These are phyloP conservation scores for Thermoascus crustaceus DNA, from an alignment of 2,329 filamentous ascomycete species.

Conservation along the genomic window DNA sequence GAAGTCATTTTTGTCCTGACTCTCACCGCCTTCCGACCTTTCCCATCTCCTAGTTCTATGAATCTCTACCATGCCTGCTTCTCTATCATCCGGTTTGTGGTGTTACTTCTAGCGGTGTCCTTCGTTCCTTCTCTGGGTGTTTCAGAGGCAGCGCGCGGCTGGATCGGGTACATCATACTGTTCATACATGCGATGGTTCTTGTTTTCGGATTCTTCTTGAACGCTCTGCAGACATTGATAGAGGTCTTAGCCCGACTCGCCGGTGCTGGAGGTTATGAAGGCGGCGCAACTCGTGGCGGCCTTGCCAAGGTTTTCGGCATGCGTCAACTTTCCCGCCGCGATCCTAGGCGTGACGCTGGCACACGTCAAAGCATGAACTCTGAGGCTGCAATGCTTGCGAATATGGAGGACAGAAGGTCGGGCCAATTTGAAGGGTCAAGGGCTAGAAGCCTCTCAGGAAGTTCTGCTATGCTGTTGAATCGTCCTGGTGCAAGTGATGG, in stretches of 20 bases:
- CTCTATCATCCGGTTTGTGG: constrained; percentile 65
- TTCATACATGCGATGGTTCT: constrained; percentile 77
- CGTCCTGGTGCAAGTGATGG: constrained; percentile 38
- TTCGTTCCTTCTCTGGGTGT: constrained; percentile 80
- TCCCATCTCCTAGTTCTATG: constrained; percentile 89
- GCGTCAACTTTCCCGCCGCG: constrained; percentile 72
- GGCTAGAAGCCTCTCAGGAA: constrained; percentile 53
- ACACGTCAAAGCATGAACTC: constrained; percentile 76
- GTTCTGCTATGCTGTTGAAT: constrained; percentile 54
- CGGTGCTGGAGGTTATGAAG: constrained; percentile 71
- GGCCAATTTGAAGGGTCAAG: constrained; percentile 46
- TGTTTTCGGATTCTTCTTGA: constrained; percentile 86
- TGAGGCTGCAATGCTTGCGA: constrained; percentile 68
- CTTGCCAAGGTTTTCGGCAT: constrained; percentile 81
- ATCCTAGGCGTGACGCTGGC: constrained; percentile 53
- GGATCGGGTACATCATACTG: constrained; percentile 90
- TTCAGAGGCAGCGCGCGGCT: constrained; percentile 71
- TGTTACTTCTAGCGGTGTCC: constrained; percentile 66
- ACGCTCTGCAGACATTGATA: constrained; percentile 79
- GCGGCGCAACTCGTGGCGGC: constrained; percentile 65
- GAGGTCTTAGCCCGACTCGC: constrained; percentile 77
- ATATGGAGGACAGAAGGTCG: constrained; percentile 58
- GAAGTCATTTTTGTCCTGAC: constrained; percentile 86
- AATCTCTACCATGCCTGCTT: constrained; percentile 90
- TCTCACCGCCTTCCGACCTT: constrained; percentile 81